Evolutionary conservation across 495 filamentous ascomycete genomes (phyloP).

Genomic region (Lepidopterella palustris): DNA sequence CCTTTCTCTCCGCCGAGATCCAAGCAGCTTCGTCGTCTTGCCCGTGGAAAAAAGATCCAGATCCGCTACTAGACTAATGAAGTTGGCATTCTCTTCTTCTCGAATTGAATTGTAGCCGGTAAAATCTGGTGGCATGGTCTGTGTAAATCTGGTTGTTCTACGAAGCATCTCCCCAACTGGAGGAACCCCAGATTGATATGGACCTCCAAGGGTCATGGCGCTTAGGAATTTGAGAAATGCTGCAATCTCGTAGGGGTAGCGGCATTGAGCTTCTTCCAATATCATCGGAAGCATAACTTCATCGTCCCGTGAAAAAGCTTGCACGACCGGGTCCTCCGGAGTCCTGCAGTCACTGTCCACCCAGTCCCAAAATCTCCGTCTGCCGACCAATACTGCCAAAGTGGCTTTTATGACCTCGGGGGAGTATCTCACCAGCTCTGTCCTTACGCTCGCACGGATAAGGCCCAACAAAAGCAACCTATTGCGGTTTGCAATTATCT

Average conservation of each 20-base stretch:
- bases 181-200: conserved; percentile 39
- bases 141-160: conserved; percentile 64
- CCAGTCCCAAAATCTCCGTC: conserved; percentile 14
- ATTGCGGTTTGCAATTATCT: conserved; percentile 15
- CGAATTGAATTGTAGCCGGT: conserved; percentile 63
- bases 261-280: conserved; percentile 55
- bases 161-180: conserved; percentile 48
- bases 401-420: conserved; percentile 18
- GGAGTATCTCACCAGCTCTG: conserved; percentile 13
- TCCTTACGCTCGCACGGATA: conserved; percentile 15
- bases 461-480: conserved; percentile 17
- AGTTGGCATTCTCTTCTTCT: conserved; percentile 79
- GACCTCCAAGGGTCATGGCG: conserved; percentile 45
- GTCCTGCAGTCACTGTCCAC: background rate
- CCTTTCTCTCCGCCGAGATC: background rate
- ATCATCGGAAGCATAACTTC: conserved; percentile 48
- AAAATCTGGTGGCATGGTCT: conserved; percentile 58
- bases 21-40: background rate
- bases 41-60: conserved; percentile 46
- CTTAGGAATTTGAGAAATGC: conserved; percentile 67
- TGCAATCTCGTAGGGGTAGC: conserved; percentile 82
- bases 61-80: conserved; percentile 47
- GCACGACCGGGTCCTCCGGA: conserved; percentile 16
- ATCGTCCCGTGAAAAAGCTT: conserved; percentile 43
- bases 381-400: conserved; percentile 13